A percentile compares a stretch with the other conserved stretches of the same genome.
phyloP scores from a whole-genome alignment of 495 filamentous ascomycete genomes.

The Trichoderma asperelloides region DNA sequence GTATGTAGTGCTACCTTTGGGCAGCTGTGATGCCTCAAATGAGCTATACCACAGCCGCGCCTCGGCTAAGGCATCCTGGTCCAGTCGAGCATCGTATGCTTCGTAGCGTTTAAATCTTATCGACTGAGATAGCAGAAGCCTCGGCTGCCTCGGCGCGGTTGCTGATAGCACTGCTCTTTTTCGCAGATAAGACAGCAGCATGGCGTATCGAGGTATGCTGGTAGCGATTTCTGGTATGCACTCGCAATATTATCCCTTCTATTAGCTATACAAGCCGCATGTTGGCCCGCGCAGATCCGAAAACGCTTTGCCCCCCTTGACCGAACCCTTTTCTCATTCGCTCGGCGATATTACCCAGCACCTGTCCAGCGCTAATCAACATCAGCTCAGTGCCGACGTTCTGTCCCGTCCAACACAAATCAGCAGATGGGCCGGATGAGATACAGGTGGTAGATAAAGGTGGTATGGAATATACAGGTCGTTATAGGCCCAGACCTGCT shows the following conservation, averaged over 20 bases:
- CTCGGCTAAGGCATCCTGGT: constrained; percentile 53
- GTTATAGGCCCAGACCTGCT: neutral
- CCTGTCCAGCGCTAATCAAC: too few relatives aligned
- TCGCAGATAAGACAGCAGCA: neutral
- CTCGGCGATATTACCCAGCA: too few relatives aligned
- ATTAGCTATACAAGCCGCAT: too few relatives aligned
- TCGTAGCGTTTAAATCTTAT: constrained; percentile 20
- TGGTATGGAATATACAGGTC: too few relatives aligned
- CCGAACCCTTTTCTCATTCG: too few relatives aligned
- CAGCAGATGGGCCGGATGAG: too few relatives aligned
- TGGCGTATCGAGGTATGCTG: neutral
- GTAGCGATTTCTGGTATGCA: neutral
- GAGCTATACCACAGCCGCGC: constrained; percentile 68
- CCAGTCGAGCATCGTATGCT: constrained; percentile 29
- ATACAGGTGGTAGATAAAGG: too few relatives aligned
- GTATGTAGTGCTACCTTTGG: constrained; percentile 60
- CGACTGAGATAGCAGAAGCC: neutral
- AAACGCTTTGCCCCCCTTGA: too few relatives aligned
- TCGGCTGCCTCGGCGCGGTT: neutral
- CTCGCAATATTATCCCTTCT: neutral
- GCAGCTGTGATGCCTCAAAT: constrained; percentile 55
- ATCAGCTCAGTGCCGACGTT: too few relatives aligned
- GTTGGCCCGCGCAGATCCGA: neutral
- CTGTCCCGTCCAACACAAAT: too few relatives aligned
- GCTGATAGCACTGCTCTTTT: neutral